Base-by-base conservation (phyloP, 2,329 filamentous ascomycete species). In the Clarireedia homoeocarpa region DNA sequence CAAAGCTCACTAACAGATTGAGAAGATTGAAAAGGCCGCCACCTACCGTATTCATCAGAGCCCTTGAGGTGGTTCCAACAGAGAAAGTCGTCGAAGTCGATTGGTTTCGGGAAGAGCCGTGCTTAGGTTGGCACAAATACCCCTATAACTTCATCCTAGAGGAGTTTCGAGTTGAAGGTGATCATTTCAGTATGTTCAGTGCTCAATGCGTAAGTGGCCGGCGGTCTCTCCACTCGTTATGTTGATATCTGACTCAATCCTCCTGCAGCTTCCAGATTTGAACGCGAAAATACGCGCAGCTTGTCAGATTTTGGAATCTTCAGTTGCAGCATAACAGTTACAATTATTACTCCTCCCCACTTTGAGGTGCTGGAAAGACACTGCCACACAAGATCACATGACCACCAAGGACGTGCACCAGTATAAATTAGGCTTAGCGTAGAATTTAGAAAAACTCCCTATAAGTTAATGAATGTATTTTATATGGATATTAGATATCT, bases 101-200 rank as follows among this genome's bases (percentile, higher is more conserved):
- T 15, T 53, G 51, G 51, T 53, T 53, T 17, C 51, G 51, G 4
- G 42, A 47, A 17, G 40, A 53, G 38, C 45, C 17, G n/a, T 39
- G 39, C 17, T 17, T 53, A 47, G 51, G 51, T 6, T 53, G 51
- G 51, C 51, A n/a, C 14, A 53, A 20, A n/a, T 53, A 46, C 34
- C 42, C 51, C 6, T 47, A 53, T 20, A 15, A 53, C 10, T 53
- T 53, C n/a, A 53, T 53, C 20, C 1, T 53, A 26, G 7, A 53
- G 14, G 51, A 53, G 42, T 5, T 53, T 47, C 42, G 51, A 26
- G 42, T 53, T 38, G 9, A 53, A n/a, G 51, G 51, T 4, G 51
- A 53, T 53, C 42, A 53, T 46, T 53, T 53, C 17, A 53, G 51
- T 20, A 53, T 53, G 12, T 53, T 53, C 27, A 53, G 26, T 53